These are phyloP conservation scores for Nothopassalora personata DNA, from an alignment of 2,329 filamentous ascomycete species.

Conservation along the genomic window DNA sequence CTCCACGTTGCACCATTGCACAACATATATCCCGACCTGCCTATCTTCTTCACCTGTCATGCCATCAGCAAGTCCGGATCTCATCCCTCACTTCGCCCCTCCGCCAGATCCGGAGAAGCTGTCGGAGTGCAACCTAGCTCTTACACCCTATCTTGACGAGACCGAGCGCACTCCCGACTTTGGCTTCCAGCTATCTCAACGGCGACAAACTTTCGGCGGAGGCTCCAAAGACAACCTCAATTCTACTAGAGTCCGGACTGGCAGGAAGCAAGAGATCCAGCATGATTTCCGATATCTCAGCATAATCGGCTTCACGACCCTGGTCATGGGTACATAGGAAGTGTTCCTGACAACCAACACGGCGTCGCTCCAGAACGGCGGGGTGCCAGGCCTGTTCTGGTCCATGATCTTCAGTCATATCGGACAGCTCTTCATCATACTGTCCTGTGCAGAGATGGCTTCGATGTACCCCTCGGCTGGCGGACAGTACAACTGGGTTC, in stretches of 20 bases:
- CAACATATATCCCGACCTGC: background rate
- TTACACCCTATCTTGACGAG: conserved; percentile 3
- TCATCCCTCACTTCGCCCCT: background rate
- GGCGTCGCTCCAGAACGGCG: conserved; percentile 24
- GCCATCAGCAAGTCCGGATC: background rate
- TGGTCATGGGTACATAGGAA: conserved; percentile 43
- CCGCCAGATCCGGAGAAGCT: background rate
- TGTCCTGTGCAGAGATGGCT: conserved; percentile 34
- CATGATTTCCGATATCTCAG: conserved; percentile 23
- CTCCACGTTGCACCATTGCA: background rate
- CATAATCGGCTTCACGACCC: conserved; percentile 41
- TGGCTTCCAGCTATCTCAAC: background rate
- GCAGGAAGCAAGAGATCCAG: conserved; percentile 20
- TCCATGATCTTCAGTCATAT: conserved; percentile 24
- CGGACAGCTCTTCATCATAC: conserved; percentile 30
- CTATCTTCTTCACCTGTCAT: background rate
- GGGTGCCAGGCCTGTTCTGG: conserved; percentile 29
- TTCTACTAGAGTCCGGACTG: background rate
- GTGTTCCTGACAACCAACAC: conserved; percentile 21
- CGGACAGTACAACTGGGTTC: conserved; percentile 33
- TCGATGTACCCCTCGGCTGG: conserved; percentile 29
- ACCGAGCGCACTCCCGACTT: background rate
- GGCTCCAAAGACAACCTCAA: conserved; percentile 3
- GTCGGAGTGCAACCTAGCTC: background rate
- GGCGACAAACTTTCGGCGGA: background rate